Evolutionary conservation across 2,329 filamentous ascomycete genomes (phyloP), one percentile per base, ranked within the genome.

Genomic region (Aureobasidium vineae): DNA sequence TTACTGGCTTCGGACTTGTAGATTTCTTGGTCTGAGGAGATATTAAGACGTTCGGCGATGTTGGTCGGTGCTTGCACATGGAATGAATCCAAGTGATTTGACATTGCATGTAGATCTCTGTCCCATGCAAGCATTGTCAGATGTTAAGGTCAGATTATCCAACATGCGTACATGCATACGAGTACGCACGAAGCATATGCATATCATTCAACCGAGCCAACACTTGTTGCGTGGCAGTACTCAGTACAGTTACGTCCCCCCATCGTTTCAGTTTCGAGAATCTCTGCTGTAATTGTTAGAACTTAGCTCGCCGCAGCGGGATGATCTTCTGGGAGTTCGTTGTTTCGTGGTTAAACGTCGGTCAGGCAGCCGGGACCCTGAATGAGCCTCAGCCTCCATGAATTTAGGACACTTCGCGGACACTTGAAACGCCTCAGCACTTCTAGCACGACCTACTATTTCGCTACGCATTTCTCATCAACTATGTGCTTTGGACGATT

Each of bases 291-390:
- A 5, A n/a, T 15, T 54, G 33, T 21, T 53, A 21, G 33, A 16
- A 19, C 10, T 11, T n/a, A 38, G 19, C n/a, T 53, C 19, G n/a
- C 28, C 6, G 26, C 31, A 16, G 8, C 31, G 50, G 33, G 7
- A 13, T 10, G 10, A 38, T 45, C n/a, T 47, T 60, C 41, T 60
- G 56, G 23, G 47, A 56, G 28, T 23, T 21, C 15, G 5, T n/a
- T 16, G 21, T n/a, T 38, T 33, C 16, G 15, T 45, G 54, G 54
- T 45, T 33, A 45, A 59, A 59, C 31, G 16, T 45, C 57, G 41
- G 57, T 45, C 40, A 60, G 36, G 36, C 16, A 21, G 33, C 40
- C 57, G 26, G 57, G 41, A 61, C 57, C 43, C 43, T 61, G 41
- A 26, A 23, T 23, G 50, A 38, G 50, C 19, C 26, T 54, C 31